These are phyloP conservation scores for Dactylis glomerata DNA, from an alignment of 176 grass and related monocot species.

Conservation along the genomic window DNA sequence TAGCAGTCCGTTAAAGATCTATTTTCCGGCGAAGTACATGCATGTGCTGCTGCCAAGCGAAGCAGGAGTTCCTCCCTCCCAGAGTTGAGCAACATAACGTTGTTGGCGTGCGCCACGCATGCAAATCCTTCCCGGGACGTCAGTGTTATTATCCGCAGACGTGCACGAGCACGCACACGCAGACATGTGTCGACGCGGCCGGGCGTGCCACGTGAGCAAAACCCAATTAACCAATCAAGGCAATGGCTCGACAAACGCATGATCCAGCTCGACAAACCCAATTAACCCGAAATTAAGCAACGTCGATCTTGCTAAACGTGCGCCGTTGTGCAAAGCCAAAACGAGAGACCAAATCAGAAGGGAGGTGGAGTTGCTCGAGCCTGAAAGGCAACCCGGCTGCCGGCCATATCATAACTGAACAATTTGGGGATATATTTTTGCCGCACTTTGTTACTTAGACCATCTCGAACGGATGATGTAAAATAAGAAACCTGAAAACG, in stretches of 20 bases:
- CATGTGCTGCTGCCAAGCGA: not conserved
- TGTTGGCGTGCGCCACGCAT: not conserved
- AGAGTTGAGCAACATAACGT: not conserved
- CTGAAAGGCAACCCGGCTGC: not conserved
- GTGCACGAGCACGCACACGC: not conserved
- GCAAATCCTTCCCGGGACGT: constrained; percentile 23
- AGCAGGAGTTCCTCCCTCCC: not conserved
- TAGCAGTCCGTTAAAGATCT: not conserved
- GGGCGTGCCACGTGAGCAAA: not conserved
- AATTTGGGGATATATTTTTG: too few species aligned
- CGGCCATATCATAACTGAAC: not conserved
- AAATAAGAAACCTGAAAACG: too few species aligned
- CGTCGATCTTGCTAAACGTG: not conserved
- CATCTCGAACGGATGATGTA: too few species aligned
- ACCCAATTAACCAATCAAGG: not conserved
- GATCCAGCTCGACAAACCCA: not conserved
- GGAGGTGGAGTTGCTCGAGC: not conserved
- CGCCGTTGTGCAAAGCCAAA: not conserved
- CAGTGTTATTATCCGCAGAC: constrained; percentile 1
- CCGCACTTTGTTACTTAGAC: too few species aligned
- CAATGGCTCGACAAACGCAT: not conserved
- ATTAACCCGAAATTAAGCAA: not conserved
- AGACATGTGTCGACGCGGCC: not conserved
- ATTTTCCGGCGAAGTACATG: not conserved
- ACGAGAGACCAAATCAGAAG: not conserved